Conservation (phyloP, 2,329 filamentous ascomycete genomes). For the Cordyceps javanica region DNA sequence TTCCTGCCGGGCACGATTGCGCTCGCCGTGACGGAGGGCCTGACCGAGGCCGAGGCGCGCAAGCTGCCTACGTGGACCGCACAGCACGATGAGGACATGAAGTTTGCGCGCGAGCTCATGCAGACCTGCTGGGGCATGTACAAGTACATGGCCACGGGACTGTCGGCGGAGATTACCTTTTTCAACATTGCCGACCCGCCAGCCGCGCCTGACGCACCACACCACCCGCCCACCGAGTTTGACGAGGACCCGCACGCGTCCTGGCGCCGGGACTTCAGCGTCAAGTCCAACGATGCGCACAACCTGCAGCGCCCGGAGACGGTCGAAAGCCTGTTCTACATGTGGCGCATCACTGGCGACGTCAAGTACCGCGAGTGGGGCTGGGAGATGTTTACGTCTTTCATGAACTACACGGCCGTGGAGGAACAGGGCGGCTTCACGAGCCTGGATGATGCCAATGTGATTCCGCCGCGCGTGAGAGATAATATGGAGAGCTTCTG, state of each 20-base stretch:
- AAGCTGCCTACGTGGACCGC: slow-evolving; percentile 67
- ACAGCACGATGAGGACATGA: slow-evolving; percentile 79
- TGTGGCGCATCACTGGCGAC: slow-evolving; percentile 97
- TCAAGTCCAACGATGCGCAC: slow-evolving; percentile 79
- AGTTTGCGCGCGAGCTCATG: slow-evolving; percentile 81
- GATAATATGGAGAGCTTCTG: slow-evolving; percentile 99
- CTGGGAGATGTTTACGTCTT: slow-evolving; percentile 96
- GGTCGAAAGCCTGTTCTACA: slow-evolving; percentile 93
- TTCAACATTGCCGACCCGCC: slow-evolving; percentile 72
- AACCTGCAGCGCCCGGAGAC: slow-evolving; percentile 96
- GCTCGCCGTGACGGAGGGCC: slow-evolving; percentile 74
- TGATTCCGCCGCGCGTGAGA: slow-evolving; percentile 58
- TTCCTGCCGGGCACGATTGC: slow-evolving; percentile 97
- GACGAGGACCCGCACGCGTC: slow-evolving; percentile 46
- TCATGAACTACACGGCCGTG: slow-evolving; percentile 78
- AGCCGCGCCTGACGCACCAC: slow-evolving; percentile 47
- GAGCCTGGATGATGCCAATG: slow-evolving; percentile 68
- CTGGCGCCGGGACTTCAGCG: slow-evolving; percentile 73
- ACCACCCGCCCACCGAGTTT: slow-evolving; percentile 43
- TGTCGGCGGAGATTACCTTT: slow-evolving; percentile 92
- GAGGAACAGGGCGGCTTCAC: slow-evolving; percentile 75
- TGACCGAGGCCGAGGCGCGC: slow-evolving; percentile 67
- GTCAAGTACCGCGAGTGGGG: slow-evolving; percentile 89
- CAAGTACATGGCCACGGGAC: slow-evolving; percentile 77
- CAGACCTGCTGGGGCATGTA: slow-evolving; percentile 99